phyloP scores from a whole-genome alignment of 2,329 filamentous ascomycete genomes.

The Anisogramma anomala region DNA sequence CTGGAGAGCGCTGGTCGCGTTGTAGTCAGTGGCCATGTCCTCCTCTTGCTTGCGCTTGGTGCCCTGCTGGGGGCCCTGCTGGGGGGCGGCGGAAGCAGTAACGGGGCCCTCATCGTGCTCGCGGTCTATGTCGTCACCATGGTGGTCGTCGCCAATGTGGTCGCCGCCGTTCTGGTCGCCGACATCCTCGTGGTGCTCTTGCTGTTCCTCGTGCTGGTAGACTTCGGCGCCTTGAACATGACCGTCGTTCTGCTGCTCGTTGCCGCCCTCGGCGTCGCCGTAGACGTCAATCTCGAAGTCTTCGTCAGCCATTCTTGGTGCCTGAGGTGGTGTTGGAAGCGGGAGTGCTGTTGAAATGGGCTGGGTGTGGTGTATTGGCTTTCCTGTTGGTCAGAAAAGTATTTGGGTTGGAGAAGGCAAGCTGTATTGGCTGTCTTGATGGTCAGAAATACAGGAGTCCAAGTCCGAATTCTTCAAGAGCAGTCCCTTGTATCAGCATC shows the following conservation, averaged over 20 bases:
- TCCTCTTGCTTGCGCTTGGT: conserved; percentile 50
- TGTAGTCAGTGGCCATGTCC: conserved; percentile 46
- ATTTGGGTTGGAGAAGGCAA: conserved; percentile 17
- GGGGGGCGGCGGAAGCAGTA: conserved; percentile 19
- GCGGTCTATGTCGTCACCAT: conserved; percentile 18
- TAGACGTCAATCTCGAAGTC: conserved; percentile 66
- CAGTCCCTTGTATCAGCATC: conserved; percentile 16
- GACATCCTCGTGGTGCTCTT: conserved; percentile 23
- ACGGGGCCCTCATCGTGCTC: conserved; percentile 27
- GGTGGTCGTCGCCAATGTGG: conserved; percentile 28
- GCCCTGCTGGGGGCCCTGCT: conserved; percentile 45
- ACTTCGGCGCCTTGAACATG: conserved; percentile 32
- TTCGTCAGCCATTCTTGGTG: conserved; percentile 61
- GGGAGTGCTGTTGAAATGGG: conserved; percentile 9
- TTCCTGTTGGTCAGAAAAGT: conserved; percentile 20
- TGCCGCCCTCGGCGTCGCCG: conserved; percentile 36
- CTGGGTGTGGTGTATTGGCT: conserved; percentile 21
- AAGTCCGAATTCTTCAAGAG: conserved; percentile 15
- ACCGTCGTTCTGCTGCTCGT: conserved; percentile 18
- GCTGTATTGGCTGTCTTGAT: conserved; percentile 22
- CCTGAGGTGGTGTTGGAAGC: too few relatives aligned
- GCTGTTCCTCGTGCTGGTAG: conserved; percentile 29
- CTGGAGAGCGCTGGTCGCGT: conserved; percentile 60
- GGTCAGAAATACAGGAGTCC: conserved; percentile 27
- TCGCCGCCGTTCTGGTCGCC: conserved; percentile 28